A percentile compares a stretch with the other conserved stretches of the same genome.
These are phyloP conservation scores for Colletotrichum tofieldiae DNA, from an alignment of 2,329 filamentous ascomycete species.

Conservation along the genomic window DNA sequence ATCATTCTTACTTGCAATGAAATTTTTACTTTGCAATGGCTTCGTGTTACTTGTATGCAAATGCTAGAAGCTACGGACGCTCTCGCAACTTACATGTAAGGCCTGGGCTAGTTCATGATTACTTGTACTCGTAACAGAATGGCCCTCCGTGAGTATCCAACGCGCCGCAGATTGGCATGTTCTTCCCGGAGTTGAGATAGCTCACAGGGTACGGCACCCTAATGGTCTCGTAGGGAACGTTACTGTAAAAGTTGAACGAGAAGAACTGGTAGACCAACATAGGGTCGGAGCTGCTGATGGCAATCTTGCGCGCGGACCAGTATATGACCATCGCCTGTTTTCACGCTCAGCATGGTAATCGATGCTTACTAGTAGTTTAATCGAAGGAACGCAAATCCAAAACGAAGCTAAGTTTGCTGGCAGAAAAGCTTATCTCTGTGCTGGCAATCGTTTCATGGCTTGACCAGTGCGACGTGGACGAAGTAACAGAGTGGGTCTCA, in stretches of 20 bases:
- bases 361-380: no score
- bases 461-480: constrained; percentile 49
- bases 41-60: not conserved
- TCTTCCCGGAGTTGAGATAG: no score
- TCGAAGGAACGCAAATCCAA: not conserved
- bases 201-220: no score
- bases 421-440: constrained; percentile 4
- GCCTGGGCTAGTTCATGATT: no score
- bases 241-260: no score
- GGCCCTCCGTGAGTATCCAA: no score
- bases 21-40: not conserved
- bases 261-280: no score
- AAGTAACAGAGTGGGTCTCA: constrained; percentile 54
- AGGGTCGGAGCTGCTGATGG: no score
- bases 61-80: not conserved
- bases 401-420: not conserved
- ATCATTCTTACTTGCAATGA: not conserved
- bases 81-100: not conserved
- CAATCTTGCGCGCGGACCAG: not conserved
- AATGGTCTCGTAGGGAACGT: no score
- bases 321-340: not conserved
- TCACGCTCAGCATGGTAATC: not conserved
- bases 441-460: constrained; percentile 49
- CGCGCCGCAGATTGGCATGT: no score
- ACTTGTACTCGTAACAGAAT: no score